Base-by-base conservation (phyloP, 164 flowering plant species). In the Sedum album region DNA sequence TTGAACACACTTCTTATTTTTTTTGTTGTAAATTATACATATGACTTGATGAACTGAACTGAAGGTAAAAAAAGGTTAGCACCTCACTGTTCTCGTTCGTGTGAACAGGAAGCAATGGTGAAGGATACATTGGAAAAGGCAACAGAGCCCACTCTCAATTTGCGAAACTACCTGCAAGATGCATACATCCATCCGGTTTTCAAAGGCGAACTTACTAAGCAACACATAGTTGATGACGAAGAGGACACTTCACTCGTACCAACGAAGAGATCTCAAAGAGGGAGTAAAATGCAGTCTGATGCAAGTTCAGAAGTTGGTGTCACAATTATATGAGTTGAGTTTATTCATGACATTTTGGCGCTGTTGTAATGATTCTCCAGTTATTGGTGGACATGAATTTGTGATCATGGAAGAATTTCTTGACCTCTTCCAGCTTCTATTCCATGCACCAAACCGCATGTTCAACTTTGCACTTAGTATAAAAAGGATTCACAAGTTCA, bases 161-260 rank as follows among this genome's bases (percentile, higher is more conserved):
- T 92, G 36, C 87, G 82, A 68, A 81, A 91, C 6, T 86, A 79
- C 79, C 72, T 95, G 69, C 80, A 89, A 25, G 93, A 95, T 82
- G 97, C 97, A 25, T 95, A 95, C 69, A 73, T 92, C 82, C 99
- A 95, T 75, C 99, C 97, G 0, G 86, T 90, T 41, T 92, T 90
- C 86, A 55, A 55, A 55, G 61, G 61, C 20, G 61, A 6, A 31
- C 15, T 55, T 26, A 7, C 26, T 14, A 55, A 55, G 61, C 31
- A 25, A 55, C 61, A 11, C 5, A 18, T 26, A 25, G 9, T 26
- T 25, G 61, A 55, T 9, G 61, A 55, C 26, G 31, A 55, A 25
- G 31, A 55, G 15, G 61, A 55, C 31, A 13, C 61, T 26, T 55
- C 20, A 21, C 61, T 55, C 1, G 61, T 55, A 2, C 31, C 61